Evolutionary conservation across 495 filamentous ascomycete genomes (phyloP), one percentile per base, ranked within the genome.

Genomic region (Penicillium canariense): DNA sequence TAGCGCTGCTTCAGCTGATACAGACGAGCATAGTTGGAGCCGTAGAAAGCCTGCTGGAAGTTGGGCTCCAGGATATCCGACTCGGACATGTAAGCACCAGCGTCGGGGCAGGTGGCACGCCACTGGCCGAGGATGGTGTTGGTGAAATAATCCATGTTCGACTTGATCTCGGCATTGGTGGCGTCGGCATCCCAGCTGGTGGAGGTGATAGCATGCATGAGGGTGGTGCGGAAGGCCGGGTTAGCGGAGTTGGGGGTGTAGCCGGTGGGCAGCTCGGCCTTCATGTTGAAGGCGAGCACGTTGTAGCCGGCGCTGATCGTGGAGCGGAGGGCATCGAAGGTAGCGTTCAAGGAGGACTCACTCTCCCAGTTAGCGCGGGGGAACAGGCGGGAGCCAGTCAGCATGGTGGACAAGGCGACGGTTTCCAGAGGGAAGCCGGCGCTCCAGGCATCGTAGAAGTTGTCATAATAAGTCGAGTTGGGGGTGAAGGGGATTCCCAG

Each of bases 41-140:
- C 86, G 40, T 78, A 89, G 68, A 86, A 89, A 0, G 80, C 76
- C 59, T 78, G 70, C 46, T 84, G 79, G 69, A 81, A 88, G 45
- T 84, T 63, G 0, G 85, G 84, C 65, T 88, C 84, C 44, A 79
- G 69, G n/a, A 81, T 66, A 62, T 87, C 81, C 23, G 68, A 59
- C 61, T 75, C 71, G 30, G 62, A 63, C 65, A 72, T 67, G 50
- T 73, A 73, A 0, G 68, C 67, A n/a, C 70, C 69, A 0, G 68
- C 48, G 0, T 66, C 63, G 3, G 71, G 69, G 36, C 61, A 70
- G 11, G 73, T 65, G 15, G 72, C 66, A 32, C 80, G 74, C 80
- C 79, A 83, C n/a, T 73, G 68, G 10, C 74, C 74, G 40, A 82
- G 73, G 40, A 77, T 62, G 15, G 64, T 60, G 59, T 74, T 74